Base-by-base conservation (phyloP, 805 yeast species). In the Nakazawaea siamensis region DNA sequence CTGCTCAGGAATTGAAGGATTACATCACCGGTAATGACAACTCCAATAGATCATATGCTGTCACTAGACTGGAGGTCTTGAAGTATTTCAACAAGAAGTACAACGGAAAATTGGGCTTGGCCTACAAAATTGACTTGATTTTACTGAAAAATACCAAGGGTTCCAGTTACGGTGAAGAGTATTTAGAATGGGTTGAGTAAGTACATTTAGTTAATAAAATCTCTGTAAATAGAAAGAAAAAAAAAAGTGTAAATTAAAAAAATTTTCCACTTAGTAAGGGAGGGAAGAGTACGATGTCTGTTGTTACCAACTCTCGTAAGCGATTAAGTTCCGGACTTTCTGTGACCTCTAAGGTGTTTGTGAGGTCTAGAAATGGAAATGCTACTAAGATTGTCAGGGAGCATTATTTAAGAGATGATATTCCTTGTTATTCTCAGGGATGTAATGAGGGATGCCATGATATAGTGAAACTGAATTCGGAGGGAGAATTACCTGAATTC, bases 331-430 rank as follows among this genome's bases (percentile, higher is more conserved):
- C 64, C 4, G 80, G 79, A 1, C 54, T 73, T 17, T 66, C 81
- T 3, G 92, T 81, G 21, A 80, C 92, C 0, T 83, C 81, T 31
- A 90, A 90, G 56, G 95, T 92, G 12, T 90, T 83, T 60, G 95
- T 92, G 38, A 65, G 96, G 48, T 84, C 96, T 2, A 70, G 92
- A 48, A 76, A 81, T 43, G 97, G 97, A 8, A 79, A 80, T 29
- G 96, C 97, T 4, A 70, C 87, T 24, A 90, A 92, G 54, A 72
- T 92, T 18, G 95, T 90, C 8, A 70, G 97, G 45, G 99, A 92
- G 53, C 98, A 90, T 57, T 92, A 92, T 52, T 63, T 92, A 38
- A 71, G 98, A 55, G 75, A 73, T 35, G 99, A 92, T 57, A 86
- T 92, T 33, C 95, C 97, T 14, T 92, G 98, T 57, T 76, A 80